phyloP scores from a whole-genome alignment of 192 early-diverging fungal species.

The Coemansia sp. region DNA sequence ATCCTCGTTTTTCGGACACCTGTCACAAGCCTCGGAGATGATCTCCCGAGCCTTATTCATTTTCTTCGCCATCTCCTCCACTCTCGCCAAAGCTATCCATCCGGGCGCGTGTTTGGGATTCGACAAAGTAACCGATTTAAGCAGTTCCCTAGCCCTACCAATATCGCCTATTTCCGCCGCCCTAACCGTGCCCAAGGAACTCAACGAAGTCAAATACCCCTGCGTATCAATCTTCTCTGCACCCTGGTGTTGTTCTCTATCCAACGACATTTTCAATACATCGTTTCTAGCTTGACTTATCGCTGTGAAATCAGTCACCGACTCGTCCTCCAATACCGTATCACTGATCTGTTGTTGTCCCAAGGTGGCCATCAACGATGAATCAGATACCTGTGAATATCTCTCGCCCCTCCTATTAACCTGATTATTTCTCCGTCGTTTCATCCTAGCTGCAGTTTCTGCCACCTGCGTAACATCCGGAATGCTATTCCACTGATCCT shows the following conservation, averaged over 20 bases:
- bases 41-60: conserved; percentile 77
- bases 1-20: conserved; percentile 93
- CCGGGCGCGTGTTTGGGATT: conserved; percentile 97
- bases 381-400: conserved; percentile 62
- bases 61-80: conserved; percentile 93
- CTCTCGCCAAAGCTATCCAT: conserved; percentile 96
- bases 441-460: conserved; percentile 58
- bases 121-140: conserved; percentile 87
- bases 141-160: conserved; percentile 84
- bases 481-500: conserved; percentile 85
- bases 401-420: conserved; percentile 33
- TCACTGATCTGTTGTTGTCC: not conserved
- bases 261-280: conserved; percentile 71
- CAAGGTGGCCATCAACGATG: conserved; percentile 55
- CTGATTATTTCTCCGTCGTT: conserved; percentile 63
- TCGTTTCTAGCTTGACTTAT: conserved; percentile 92
- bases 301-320: conserved; percentile 71
- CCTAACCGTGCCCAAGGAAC: conserved; percentile 76
- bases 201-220: conserved; percentile 94
- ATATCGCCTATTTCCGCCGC: conserved; percentile 79
- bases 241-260: conserved; percentile 83
- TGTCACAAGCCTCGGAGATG: conserved; percentile 90
- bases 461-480: conserved; percentile 78
- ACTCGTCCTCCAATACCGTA: conserved; percentile 20
- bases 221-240: conserved; percentile 82